Evolutionary conservation across 1,284 basidiomycete genomes (phyloP), one percentile per base, ranked within the genome.

Genomic region (Ganoderma boninense): DNA sequence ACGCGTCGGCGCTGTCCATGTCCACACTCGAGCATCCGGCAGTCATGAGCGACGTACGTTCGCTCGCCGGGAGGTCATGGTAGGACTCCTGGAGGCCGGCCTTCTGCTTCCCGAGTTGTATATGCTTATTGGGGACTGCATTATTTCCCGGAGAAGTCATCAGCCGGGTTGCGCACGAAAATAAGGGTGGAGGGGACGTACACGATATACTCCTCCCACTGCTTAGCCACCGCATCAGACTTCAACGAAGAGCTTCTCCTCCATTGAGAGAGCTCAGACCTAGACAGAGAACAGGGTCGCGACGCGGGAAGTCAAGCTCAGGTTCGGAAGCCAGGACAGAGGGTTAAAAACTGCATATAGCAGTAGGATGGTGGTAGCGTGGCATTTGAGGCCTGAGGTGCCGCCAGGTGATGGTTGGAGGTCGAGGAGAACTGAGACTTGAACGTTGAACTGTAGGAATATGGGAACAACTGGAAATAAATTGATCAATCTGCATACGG

Each of bases 201-300:
- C 89, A 91, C 89, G 71, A 99, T 93, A 80, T 98, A 98, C 74
- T 97, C 91, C 77, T 96, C 94, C 89, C 93, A 94, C 97, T 97
- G 98, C 73, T 98, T 97, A 1, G 96, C 88, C 54, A 97, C 95
- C 29, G 95, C 93, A 78, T 98, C 98, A 83, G 97, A 97, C 80
- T 97, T 95, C 72, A 98, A 87, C 18, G 95, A 92, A 40, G 90
- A 90, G 74, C 90, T 91, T 54, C 26, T 18, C 18, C 42, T 46
- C 4, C 26, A 35, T 38, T 18, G 49, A 59, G n/a, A 52, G 4
- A 46, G 6, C 18, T 18, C 16, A 16, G 18, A 20, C 14, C n/a
- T 8, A 23, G 64, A 44, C 32, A 35, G 18, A n/a, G 66, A 10
- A 16, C 44, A n/a, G 7, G 23, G 20, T n/a, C n/a, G 46, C 14